Evolutionary conservation across 805 yeast genomes (phyloP).

Genomic region (Phaffomyces opuntiae): DNA sequence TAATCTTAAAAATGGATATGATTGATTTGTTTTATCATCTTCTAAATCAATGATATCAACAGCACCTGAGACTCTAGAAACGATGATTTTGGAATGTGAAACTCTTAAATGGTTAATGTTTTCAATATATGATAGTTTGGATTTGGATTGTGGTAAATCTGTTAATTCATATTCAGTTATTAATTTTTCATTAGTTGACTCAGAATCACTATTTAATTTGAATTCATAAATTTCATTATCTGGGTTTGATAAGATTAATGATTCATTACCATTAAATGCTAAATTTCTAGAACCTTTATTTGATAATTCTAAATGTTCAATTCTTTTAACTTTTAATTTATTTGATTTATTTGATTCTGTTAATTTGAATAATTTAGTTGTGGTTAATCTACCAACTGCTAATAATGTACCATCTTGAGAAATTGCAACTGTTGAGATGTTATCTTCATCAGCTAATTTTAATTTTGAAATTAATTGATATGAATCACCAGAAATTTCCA

Average conservation of each 20-base stretch:
- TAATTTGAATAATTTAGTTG: conserved; percentile 63
- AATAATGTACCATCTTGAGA: conserved; percentile 59
- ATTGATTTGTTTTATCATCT: conserved; percentile 11
- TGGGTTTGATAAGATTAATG: conserved; percentile 46
- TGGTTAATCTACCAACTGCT: conserved; percentile 63
- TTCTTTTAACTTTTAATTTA: conserved; percentile 43
- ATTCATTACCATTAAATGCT: conserved; percentile 38
- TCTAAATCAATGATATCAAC: conserved; percentile 43
- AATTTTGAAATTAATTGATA: conserved; percentile 61
- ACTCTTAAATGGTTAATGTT: conserved; percentile 48
- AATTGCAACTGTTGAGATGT: conserved; percentile 60
- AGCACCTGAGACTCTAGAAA: conserved; percentile 59
- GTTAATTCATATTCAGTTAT: conserved; percentile 32
- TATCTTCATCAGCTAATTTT: conserved; percentile 67
- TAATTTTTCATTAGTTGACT: conserved; percentile 5
- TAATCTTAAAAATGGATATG: conserved; percentile 47
- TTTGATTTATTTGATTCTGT: conserved; percentile 29
- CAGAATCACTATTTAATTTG: conserved; percentile 27
- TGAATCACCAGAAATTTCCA: conserved; percentile 26
- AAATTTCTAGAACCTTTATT: conserved; percentile 52
- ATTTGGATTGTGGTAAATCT: conserved; percentile 27
- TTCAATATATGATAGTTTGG: conserved; percentile 38
- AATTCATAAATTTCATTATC: conserved; percentile 54
- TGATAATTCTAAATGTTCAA: conserved; percentile 33
- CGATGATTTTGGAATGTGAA: conserved; percentile 40